phyloP scores from a whole-genome alignment of 2,329 filamentous ascomycete genomes.

The Colletotrichum gloeosporioides region DNA sequence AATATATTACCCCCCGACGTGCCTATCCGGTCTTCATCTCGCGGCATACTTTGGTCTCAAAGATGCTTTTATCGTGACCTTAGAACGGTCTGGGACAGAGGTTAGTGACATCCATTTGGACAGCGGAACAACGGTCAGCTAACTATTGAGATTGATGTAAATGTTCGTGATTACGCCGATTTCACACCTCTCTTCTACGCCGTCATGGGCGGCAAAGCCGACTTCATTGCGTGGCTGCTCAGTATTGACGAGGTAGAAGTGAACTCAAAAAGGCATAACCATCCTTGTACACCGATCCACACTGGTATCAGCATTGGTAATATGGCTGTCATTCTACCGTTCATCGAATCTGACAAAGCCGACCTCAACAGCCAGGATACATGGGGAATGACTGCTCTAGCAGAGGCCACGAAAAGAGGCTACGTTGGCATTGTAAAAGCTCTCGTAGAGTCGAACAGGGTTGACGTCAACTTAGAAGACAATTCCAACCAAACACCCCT shows the following conservation, averaged over 20 bases:
- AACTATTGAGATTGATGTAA: background rate
- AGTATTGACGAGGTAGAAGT: background rate
- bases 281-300: background rate
- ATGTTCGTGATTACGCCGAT: background rate
- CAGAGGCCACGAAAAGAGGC: background rate
- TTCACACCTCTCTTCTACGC: background rate
- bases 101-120: background rate
- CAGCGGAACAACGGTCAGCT: accelerated
- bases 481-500: background rate
- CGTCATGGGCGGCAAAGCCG: background rate
- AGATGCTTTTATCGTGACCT: accelerated
- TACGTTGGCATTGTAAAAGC: background rate
- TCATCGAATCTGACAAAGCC: background rate
- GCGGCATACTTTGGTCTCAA: background rate
- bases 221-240: background rate
- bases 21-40: background rate
- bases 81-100: accelerated
- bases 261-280: accelerated
- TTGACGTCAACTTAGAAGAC: background rate
- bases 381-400: background rate
- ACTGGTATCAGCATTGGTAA: no score
- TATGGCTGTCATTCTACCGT: background rate
- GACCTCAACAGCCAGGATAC: accelerated
- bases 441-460: background rate
- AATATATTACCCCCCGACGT: no score